Evolutionary conservation across 345 rosid genomes (phyloP).

Genomic region (Ceriops decandra): DNA sequence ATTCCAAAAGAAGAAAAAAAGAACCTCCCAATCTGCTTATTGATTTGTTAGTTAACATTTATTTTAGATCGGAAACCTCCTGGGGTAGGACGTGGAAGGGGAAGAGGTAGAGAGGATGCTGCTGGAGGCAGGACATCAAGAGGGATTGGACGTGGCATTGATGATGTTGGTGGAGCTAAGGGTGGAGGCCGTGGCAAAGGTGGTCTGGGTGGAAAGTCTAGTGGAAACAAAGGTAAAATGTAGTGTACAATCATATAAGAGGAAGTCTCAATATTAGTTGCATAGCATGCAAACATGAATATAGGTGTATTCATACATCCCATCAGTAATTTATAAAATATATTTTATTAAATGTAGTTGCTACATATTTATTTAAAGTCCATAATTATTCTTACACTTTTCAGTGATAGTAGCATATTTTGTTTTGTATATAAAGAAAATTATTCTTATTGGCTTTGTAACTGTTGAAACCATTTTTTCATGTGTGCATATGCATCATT

Average conservation of each 20-base stretch:
- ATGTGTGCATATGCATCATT: not conserved
- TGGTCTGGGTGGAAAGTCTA: constrained; percentile 51
- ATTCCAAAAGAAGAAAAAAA: not conserved
- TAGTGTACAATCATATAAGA: not conserved
- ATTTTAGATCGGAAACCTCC: constrained; percentile 72
- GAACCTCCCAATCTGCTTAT: not conserved
- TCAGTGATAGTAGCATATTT: too few relatives aligned
- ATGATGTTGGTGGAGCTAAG: constrained; percentile 53
- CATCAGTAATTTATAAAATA: not conserved
- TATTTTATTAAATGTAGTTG: not conserved
- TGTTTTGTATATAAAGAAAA: not conserved
- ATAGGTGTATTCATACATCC: not conserved
- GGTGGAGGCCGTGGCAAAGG: constrained; percentile 76
- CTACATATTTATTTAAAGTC: too few relatives aligned
- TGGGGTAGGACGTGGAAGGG: constrained; percentile 78
- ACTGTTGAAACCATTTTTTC: not conserved
- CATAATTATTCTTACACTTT: too few relatives aligned
- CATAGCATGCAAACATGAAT: too few relatives aligned
- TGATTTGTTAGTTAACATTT: not conserved
- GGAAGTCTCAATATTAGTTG: not conserved
- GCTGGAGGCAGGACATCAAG: constrained; percentile 56
- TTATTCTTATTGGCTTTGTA: not conserved
- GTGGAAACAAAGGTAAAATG: constrained; percentile 55
- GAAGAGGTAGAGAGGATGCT: constrained; percentile 78
- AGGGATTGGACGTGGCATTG: constrained; percentile 70